Percentiles rank a stretch among this genome's conserved stretches.
Conservation (phyloP, 2,329 filamentous ascomycete genomes). For the Daldinia eschscholtzii region DNA sequence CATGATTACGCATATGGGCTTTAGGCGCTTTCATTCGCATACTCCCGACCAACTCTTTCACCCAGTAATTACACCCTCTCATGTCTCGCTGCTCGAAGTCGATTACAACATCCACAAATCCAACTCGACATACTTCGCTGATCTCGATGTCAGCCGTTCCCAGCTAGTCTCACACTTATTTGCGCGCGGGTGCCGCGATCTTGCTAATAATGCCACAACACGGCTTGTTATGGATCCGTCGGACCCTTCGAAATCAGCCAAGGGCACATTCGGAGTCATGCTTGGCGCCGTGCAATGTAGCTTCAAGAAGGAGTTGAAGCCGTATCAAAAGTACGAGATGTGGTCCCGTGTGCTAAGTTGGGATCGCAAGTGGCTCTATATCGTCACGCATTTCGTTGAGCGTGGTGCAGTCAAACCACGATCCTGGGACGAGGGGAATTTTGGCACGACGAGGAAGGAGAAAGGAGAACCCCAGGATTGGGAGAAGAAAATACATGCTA, state of each 20-base stretch:
- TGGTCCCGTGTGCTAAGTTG: conserved; percentile 78
- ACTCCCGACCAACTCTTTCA: conserved; percentile 77
- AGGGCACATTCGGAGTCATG: conserved; percentile 70
- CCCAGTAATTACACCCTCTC: conserved; percentile 74
- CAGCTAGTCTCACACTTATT: conserved; percentile 81
- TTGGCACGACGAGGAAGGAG: conserved; percentile 54
- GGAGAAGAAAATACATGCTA: conserved; percentile 76
- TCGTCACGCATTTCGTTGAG: conserved; percentile 79
- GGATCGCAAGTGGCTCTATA: conserved; percentile 86
- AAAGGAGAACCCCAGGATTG: conserved; percentile 59
- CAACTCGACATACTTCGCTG: conserved; percentile 87
- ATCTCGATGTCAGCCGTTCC: conserved; percentile 85
- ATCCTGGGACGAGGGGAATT: conserved; percentile 64
- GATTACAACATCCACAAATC: conserved; percentile 90
- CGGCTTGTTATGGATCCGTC: conserved; percentile 65
- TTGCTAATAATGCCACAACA: conserved; percentile 63
- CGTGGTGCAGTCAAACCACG: conserved; percentile 69
- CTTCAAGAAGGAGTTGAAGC: conserved; percentile 80
- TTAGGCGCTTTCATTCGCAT: conserved; percentile 62
- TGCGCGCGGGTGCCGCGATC: conserved; percentile 67
- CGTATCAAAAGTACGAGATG: conserved; percentile 78
- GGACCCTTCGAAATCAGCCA: conserved; percentile 60
- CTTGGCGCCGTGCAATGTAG: conserved; percentile 80
- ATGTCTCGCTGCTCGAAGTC: conserved; percentile 79
- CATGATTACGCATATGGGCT: conserved; percentile 66